Evolutionary conservation across 1,284 basidiomycete genomes (phyloP).

Genomic region (Apiotrichum akiyoshidainum): DNA sequence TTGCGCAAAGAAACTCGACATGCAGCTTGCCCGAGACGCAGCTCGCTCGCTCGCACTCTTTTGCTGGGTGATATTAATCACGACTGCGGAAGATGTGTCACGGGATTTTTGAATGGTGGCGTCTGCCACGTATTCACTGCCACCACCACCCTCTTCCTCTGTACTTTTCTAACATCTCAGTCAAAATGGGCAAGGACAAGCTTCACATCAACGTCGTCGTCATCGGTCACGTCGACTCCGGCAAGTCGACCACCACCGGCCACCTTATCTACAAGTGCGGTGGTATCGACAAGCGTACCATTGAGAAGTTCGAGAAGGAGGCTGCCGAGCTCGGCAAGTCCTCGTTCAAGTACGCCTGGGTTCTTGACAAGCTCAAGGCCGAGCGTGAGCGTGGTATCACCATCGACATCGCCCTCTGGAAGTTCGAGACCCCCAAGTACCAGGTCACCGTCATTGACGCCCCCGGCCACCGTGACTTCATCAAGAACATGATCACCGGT

Average conservation of each 20-base stretch:
- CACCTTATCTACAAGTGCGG: slow-evolving; percentile 99
- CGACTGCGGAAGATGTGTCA: not conserved
- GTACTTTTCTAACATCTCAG: not conserved
- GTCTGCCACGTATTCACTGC: not conserved
- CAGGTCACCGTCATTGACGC: slow-evolving; percentile 83
- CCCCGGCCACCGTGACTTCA: slow-evolving; percentile 99
- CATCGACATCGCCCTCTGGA: slow-evolving; percentile 97
- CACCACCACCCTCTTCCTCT: not conserved
- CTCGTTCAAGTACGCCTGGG: slow-evolving; percentile 99
- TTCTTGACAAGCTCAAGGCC: slow-evolving; percentile 97
- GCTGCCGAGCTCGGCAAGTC: slow-evolving; percentile 97
- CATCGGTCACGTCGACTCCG: slow-evolving; percentile 56
- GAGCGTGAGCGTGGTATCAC: slow-evolving; percentile 99
- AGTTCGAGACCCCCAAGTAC: slow-evolving; percentile 94
- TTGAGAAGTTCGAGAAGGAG: slow-evolving; percentile 99
- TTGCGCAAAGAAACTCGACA: too few species aligned
- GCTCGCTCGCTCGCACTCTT: too few species aligned
- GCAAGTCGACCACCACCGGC: slow-evolving; percentile 99
- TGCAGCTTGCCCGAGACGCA: too few species aligned
- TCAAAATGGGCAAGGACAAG: slow-evolving; percentile 44
- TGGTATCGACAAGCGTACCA: slow-evolving; percentile 99
- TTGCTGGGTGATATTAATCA: too few species aligned
- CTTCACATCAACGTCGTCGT: slow-evolving; percentile 58
- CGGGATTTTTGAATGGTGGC: not conserved
- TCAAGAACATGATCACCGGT: slow-evolving; percentile 99